Conservation (phyloP, 1,284 basidiomycete species). For the Moesziomyces sp. region DNA sequence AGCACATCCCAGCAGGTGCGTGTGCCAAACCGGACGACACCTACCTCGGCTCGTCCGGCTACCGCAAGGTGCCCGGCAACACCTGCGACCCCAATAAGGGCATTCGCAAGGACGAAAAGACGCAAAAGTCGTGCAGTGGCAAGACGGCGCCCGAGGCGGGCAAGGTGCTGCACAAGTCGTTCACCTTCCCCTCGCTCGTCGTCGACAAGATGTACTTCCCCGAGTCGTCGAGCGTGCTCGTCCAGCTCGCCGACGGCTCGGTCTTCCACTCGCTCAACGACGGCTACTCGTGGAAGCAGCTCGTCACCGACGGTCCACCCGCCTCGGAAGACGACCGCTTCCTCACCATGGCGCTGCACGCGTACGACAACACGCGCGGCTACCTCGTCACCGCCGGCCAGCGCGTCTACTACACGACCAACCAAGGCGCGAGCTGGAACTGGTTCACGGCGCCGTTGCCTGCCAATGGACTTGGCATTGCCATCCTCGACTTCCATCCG, state of each 20-base stretch:
- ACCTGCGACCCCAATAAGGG: constrained; percentile 77
- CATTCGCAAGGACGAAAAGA: constrained; percentile 76
- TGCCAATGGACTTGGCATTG: constrained; percentile 82
- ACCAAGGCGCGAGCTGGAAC: constrained; percentile 82
- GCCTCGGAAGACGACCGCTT: constrained; percentile 22
- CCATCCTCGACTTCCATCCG: constrained; percentile 88
- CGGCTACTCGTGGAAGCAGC: constrained; percentile 86
- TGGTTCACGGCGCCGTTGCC: constrained; percentile 74
- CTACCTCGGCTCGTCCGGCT: constrained; percentile 90
- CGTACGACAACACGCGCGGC: constrained; percentile 80
- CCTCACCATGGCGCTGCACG: constrained; percentile 86
- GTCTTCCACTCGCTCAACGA: constrained; percentile 96
- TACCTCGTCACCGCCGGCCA: constrained; percentile 83
- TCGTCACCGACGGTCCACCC: constrained; percentile 69
- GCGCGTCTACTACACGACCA: constrained; percentile 80
- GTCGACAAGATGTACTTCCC: constrained; percentile 84
- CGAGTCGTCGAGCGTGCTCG: constrained; percentile 78
- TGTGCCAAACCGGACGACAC: constrained; percentile 74
- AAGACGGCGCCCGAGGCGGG: constrained; percentile 67
- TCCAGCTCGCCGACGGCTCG: constrained; percentile 79
- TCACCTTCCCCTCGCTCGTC: constrained; percentile 78
- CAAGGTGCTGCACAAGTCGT: constrained; percentile 69
- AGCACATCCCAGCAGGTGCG: constrained; percentile 81
- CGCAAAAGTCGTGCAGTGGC: constrained; percentile 79
- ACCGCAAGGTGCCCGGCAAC: constrained; percentile 90